Base-by-base conservation (phyloP, 768 basidiomycete species). In the Megacollybia marginata region DNA sequence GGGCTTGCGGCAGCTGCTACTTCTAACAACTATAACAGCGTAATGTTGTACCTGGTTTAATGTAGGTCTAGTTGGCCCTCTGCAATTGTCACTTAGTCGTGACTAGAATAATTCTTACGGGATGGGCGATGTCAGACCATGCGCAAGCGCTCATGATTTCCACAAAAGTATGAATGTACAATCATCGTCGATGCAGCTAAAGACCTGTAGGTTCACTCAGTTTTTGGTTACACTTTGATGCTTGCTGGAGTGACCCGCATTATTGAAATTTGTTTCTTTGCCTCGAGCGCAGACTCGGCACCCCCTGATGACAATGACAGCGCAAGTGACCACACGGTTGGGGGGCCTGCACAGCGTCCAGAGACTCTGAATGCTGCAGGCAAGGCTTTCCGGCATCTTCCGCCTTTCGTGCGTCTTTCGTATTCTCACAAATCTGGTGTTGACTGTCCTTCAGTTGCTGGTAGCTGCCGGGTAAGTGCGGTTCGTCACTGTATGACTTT, bases 71-170 rank as follows among this genome's bases (percentile, higher is more conserved):
- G 5, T 18, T 15, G 49, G 50, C n/a, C 44, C 42, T 28, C 31
- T 46, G 11, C 19, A 33, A 5, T 36, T 42, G 33, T 45, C 42
- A 19, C 46, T 46, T 53, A 4, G 23, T 19, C 7, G 5, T 52
- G 12, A 36, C 33, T 52, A 92, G 87, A 44, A 85, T 94, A 55
- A 83, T 92, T 51, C 71, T 96, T 51, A 96, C 94, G 0, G 94
- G 94, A 6, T 95, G 88, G 84, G 92, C 85, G 0, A 94, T 96
- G 88, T 87, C 88, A 0, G 83, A 89, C 42, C 93, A 96, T 55
- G 79, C 80, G 1, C 93, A 97, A 68, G 82, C 79, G 5, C 72
- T 92, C 45, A 84, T 82, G 80, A 71, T 94, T 35, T 91, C 91
- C 1, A 89, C 91, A 1, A 82, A 82, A 69, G 90, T 90, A 48